phyloP scores from a whole-genome alignment of 2,329 filamentous ascomycete genomes.

The Grosmannia clavigera region DNA sequence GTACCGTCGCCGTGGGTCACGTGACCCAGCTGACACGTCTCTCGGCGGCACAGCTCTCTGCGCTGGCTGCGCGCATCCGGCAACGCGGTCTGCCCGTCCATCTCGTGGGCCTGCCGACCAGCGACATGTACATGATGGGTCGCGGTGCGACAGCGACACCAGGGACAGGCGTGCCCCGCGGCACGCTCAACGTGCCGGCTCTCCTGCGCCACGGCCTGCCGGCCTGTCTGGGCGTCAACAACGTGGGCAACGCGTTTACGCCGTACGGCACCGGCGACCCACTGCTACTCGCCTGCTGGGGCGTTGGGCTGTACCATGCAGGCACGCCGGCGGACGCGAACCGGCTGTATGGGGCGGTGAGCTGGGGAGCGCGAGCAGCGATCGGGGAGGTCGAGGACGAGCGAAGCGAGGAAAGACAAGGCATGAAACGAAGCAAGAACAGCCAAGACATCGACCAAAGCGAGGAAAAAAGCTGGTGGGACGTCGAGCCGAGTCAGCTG shows the following conservation, averaged over 20 bases:
- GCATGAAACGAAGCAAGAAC: neutral
- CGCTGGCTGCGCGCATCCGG: constrained; percentile 34
- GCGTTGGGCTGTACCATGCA: constrained; percentile 55
- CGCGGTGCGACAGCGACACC: constrained; percentile 18
- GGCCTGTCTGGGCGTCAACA: constrained; percentile 54
- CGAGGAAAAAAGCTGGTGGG: neutral
- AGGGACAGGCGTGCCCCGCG: constrained; percentile 24
- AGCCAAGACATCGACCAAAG: neutral
- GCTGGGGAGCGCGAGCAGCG: constrained; percentile 21
- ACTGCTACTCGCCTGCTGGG: constrained; percentile 46
- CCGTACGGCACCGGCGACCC: constrained; percentile 58
- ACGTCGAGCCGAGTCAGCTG: neutral
- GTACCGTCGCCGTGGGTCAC: constrained; percentile 51
- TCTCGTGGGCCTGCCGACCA: constrained; percentile 59
- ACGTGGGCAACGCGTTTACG: constrained; percentile 64
- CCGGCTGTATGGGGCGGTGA: constrained; percentile 35
- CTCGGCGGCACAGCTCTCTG: constrained; percentile 31
- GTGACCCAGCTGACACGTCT: constrained; percentile 55
- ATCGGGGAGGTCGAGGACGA: constrained; percentile 11
- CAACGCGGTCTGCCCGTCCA: constrained; percentile 40
- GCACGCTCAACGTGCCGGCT: constrained; percentile 48
- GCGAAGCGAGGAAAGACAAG: too few species aligned
- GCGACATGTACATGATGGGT: constrained; percentile 62
- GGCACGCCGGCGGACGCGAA: constrained; percentile 47
- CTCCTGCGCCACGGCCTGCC: constrained; percentile 48